Conservation (phyloP, 2,329 filamentous ascomycete genomes). For the Colletotrichum australisinense region DNA sequence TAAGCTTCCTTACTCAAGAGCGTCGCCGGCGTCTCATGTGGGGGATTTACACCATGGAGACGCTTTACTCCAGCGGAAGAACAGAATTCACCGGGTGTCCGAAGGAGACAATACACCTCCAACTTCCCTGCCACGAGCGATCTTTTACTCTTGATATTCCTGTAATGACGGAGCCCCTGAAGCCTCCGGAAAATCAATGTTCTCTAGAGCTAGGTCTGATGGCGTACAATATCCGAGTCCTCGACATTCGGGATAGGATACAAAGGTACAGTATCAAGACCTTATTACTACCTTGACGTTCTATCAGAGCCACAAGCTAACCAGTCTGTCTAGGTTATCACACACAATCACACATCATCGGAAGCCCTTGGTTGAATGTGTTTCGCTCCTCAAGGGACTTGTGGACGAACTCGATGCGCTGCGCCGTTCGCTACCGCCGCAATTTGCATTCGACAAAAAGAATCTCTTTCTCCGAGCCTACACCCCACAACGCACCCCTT, state of each 20-base stretch:
- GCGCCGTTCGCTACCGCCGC: conserved; percentile 20
- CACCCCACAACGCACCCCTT: conserved; percentile 38
- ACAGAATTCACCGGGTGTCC: conserved; percentile 26
- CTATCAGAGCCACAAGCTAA: neutral
- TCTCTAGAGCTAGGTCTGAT: conserved; percentile 14
- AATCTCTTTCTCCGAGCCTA: conserved; percentile 39
- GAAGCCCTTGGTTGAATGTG: conserved; percentile 29
- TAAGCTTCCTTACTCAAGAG: conserved; percentile 36
- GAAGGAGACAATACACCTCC: conserved; percentile 22
- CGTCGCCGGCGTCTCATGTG: conserved; percentile 38
- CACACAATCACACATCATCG: conserved; percentile 39
- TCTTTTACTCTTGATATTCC: conserved; percentile 28
- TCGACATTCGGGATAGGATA: conserved; percentile 29
- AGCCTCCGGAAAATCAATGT: neutral
- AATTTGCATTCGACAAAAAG: conserved; percentile 35
- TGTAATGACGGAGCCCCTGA: conserved; percentile 17
- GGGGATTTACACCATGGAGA: conserved; percentile 37
- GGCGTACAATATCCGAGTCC: conserved; percentile 25
- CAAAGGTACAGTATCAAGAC: conserved; percentile 3
- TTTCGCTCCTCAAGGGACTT: neutral
- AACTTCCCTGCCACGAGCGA: conserved; percentile 24
- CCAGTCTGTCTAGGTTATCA: conserved; percentile 22
- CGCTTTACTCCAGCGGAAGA: conserved; percentile 26
- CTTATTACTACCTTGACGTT: neutral
- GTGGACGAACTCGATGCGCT: conserved; percentile 34